phyloP scores from a whole-genome alignment of 2,329 filamentous ascomycete species.

The Aspergillaceae sp. region DNA sequence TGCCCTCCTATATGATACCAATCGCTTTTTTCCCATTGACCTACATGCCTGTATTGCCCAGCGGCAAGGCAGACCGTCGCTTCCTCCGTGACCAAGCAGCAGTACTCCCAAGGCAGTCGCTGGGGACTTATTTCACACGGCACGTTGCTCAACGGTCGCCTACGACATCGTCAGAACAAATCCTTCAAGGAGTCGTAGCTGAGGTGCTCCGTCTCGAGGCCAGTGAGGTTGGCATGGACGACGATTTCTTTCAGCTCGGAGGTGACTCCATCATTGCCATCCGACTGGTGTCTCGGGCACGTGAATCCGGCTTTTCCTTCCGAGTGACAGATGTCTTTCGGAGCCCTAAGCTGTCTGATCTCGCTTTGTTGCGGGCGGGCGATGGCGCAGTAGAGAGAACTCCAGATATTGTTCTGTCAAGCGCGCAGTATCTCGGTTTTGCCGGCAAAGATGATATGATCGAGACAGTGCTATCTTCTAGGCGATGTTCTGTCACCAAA shows the following conservation, averaged over 20 bases:
- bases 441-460: not conserved
- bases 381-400: not conserved
- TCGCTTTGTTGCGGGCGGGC: not conserved
- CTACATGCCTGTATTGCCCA: not conserved
- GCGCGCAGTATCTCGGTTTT: not conserved
- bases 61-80: not conserved
- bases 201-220: constrained; percentile 3
- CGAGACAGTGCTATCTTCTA: not conserved
- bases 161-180: not conserved
- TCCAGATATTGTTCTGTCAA: not conserved
- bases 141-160: not conserved
- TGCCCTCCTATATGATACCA: not conserved
- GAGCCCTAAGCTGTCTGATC: not conserved
- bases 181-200: not conserved
- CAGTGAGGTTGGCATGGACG: constrained; percentile 5
- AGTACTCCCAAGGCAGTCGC: not conserved
- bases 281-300: constrained; percentile 13
- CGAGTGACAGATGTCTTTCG: constrained; percentile 18
- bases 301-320: constrained; percentile 9
- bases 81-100: not conserved
- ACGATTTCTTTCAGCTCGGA: constrained; percentile 14
- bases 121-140: not conserved
- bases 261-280: constrained; percentile 17
- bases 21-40: not conserved
- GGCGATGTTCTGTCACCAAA: not conserved